phyloP scores from a whole-genome alignment of 2,329 filamentous ascomycete species.

The Botrytis elliptica region DNA sequence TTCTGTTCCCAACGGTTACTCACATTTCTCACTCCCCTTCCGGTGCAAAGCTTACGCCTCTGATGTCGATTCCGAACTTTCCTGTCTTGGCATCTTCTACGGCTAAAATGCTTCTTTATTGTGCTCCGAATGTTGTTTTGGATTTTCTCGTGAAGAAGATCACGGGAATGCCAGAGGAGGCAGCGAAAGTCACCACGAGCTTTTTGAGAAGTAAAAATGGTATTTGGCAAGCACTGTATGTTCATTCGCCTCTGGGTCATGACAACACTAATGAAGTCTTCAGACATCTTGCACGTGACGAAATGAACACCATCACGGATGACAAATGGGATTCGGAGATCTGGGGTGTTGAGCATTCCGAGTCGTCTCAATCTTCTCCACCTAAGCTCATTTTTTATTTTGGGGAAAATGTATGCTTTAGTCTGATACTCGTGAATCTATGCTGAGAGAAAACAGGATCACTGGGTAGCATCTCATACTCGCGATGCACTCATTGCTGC shows the following conservation, averaged over 20 bases:
- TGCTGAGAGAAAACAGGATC: constrained; percentile 43
- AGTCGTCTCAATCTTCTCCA: constrained; percentile 20
- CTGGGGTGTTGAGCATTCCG: constrained; percentile 50
- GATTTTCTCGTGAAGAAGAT: constrained; percentile 45
- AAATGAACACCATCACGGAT: constrained; percentile 58
- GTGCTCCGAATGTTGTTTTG: constrained; percentile 45
- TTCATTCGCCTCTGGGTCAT: background rate
- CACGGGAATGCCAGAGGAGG: constrained; percentile 50
- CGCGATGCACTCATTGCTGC: constrained; percentile 56
- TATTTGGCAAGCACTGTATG: constrained; percentile 55
- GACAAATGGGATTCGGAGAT: constrained; percentile 59
- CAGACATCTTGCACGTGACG: constrained; percentile 55
- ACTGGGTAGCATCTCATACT: constrained; percentile 59
- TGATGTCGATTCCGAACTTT: constrained; percentile 42
- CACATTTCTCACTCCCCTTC: constrained; percentile 64
- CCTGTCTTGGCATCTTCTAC: constrained; percentile 28
- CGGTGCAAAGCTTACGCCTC: constrained; percentile 52
- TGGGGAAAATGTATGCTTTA: constrained; percentile 44
- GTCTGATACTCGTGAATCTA: background rate
- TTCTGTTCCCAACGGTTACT: constrained; percentile 74
- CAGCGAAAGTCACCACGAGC: constrained; percentile 50
- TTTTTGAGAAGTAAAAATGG: constrained; percentile 58
- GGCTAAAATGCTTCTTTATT: constrained; percentile 42
- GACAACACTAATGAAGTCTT: constrained; percentile 13
- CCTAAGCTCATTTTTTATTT: constrained; percentile 61